phyloP scores from a whole-genome alignment of 2,329 filamentous ascomycete genomes.

The Lachnellula willkommii region DNA sequence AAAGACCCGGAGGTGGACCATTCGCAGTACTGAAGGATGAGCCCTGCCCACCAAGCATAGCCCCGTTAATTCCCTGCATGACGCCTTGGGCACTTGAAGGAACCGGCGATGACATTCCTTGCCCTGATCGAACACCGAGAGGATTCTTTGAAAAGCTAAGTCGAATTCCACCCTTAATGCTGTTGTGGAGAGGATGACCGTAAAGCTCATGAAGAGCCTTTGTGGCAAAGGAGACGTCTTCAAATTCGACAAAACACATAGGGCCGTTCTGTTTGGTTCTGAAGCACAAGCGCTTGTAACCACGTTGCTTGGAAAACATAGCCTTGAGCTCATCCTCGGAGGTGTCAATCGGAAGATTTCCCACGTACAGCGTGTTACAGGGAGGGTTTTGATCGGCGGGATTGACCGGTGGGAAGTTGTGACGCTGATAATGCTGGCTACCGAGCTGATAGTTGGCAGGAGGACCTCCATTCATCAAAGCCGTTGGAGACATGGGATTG shows the following conservation, averaged over 20 bases:
- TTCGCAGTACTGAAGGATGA: slow-evolving; percentile 39
- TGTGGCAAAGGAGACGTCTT: slow-evolving; percentile 86
- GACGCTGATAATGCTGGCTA: slow-evolving; percentile 52
- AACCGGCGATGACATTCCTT: slow-evolving; percentile 38
- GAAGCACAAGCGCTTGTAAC: slow-evolving; percentile 93
- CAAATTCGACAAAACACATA: slow-evolving; percentile 99
- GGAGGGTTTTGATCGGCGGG: slow-evolving; percentile 95
- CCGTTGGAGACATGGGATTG: slow-evolving; percentile 51
- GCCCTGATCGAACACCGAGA: slow-evolving; percentile 79
- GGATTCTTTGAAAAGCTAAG: slow-evolving; percentile 98
- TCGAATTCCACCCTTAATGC: slow-evolving; percentile 88
- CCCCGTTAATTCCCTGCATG: slow-evolving; percentile 54
- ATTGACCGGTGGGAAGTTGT: slow-evolving; percentile 79
- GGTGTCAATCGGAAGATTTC: slow-evolving; percentile 89
- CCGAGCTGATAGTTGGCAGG: slow-evolving; percentile 50
- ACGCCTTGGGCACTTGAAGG: slow-evolving; percentile 38
- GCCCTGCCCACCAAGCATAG: slow-evolving; percentile 40
- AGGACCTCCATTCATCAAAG: slow-evolving; percentile 40
- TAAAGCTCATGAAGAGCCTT: slow-evolving; percentile 88
- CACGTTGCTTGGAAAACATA: slow-evolving; percentile 86
- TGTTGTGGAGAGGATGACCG: slow-evolving; percentile 81
- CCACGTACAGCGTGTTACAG: slow-evolving; percentile 96
- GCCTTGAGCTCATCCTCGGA: slow-evolving; percentile 93
- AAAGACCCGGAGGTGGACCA: slow-evolving; percentile 73
- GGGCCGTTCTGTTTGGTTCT: slow-evolving; percentile 91